A percentile compares a stretch with the other conserved stretches of the same genome.
phyloP scores from a whole-genome alignment of 2,329 filamentous ascomycete species.

The Diplodia sapinea region DNA sequence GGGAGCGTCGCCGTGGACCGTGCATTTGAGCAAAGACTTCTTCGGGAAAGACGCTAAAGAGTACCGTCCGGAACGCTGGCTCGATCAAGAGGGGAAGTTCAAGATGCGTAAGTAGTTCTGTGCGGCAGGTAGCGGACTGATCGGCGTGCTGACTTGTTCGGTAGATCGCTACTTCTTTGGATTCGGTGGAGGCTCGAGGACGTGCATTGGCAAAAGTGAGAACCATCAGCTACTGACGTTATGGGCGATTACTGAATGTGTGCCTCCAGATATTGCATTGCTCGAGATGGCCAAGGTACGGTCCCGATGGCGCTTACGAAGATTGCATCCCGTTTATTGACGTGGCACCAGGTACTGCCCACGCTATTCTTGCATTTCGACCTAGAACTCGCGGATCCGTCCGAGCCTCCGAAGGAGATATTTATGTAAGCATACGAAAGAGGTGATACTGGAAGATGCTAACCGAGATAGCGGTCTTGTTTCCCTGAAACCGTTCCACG shows the following conservation, averaged over 20 bases:
- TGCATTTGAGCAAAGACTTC: not conserved
- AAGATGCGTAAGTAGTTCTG: conserved; percentile 9
- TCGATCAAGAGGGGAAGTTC: conserved; percentile 37
- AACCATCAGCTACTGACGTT: not conserved
- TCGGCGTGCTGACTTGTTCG: no score
- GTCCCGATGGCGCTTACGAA: no score
- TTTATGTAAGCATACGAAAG: no score
- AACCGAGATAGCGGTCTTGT: no score
- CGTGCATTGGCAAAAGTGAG: conserved; percentile 36
- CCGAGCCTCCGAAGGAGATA: no score
- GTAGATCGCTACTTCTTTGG: conserved; percentile 35
- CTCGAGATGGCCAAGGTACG: conserved; percentile 1
- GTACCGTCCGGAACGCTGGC: conserved; percentile 58
- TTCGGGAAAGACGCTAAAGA: conserved; percentile 56
- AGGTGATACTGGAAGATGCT: no score
- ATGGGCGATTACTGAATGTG: not conserved
- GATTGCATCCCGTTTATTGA: no score
- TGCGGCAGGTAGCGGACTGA: not conserved
- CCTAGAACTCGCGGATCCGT: no score
- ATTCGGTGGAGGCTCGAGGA: conserved; percentile 37
- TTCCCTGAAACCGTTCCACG: no score
- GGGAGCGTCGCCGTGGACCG: not conserved
- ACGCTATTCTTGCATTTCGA: no score
- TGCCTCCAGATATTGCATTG: not conserved
- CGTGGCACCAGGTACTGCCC: no score